Conservation (phyloP, 2,329 filamentous ascomycete species). For the Sarocladium kiliense region DNA sequence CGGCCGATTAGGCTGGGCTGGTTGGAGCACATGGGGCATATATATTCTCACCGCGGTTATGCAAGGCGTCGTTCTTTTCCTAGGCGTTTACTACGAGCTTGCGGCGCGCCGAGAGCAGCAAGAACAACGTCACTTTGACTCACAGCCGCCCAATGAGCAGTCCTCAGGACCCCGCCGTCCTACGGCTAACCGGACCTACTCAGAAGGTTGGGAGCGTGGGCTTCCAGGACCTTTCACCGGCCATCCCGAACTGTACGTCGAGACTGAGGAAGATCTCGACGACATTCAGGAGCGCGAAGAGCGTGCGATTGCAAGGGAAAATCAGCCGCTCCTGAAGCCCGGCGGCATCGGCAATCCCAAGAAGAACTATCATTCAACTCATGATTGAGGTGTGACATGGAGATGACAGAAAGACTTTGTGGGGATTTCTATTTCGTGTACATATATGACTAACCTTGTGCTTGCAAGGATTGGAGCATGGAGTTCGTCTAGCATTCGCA, state of each 20-base stretch:
- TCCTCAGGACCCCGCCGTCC: conserved; percentile 25
- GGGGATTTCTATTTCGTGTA: neutral
- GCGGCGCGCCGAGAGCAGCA: conserved; percentile 29
- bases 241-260: conserved; percentile 46
- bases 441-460: neutral
- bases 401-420: neutral
- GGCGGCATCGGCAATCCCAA: conserved; percentile 44
- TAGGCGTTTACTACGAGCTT: conserved; percentile 76
- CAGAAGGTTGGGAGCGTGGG: conserved; percentile 46
- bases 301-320: conserved; percentile 43
- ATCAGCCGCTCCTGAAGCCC: conserved; percentile 43
- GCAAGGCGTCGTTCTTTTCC: conserved; percentile 73
- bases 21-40: conserved; percentile 95
- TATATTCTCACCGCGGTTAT: conserved; percentile 81
- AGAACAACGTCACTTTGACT: conserved; percentile 14
- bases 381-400: neutral
- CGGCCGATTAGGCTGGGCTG: conserved; percentile 68
- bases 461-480: neutral
- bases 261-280: conserved; percentile 46
- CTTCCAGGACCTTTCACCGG: conserved; percentile 46
- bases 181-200: conserved; percentile 38
- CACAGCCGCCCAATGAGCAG: conserved; percentile 19
- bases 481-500: neutral
- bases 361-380: conserved; percentile 25
- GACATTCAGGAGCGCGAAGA: conserved; percentile 47